phyloP scores from a whole-genome alignment of 495 filamentous ascomycete genomes.

The Xylaria grammica region DNA sequence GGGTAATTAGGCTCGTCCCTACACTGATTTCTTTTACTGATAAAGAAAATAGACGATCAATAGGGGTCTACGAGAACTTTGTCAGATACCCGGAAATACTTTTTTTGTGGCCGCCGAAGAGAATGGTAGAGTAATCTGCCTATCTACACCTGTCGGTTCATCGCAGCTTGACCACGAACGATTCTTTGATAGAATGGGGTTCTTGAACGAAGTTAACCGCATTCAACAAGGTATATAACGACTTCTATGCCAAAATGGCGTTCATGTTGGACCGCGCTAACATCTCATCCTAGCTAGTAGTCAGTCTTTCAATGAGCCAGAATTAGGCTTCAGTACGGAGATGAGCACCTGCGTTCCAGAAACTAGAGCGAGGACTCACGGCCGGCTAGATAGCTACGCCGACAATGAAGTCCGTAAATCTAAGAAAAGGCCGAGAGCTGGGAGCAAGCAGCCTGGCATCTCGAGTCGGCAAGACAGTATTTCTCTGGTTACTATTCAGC shows the following conservation, averaged over 20 bases:
- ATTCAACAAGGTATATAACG: conserved; percentile 11
- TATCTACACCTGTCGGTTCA: conserved; percentile 9
- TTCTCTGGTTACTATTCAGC: not conserved
- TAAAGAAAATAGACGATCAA: conserved; percentile 8
- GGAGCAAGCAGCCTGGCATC: conserved; percentile 30
- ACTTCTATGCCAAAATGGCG: not conserved
- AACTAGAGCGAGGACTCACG: not conserved
- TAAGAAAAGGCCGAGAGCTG: conserved; percentile 43
- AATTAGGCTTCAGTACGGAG: conserved; percentile 2
- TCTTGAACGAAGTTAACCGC: not conserved
- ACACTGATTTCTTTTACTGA: not conserved
- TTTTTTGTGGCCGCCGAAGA: conserved; percentile 21
- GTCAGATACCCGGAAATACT: conserved; percentile 11
- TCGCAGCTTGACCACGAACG: conserved; percentile 9
- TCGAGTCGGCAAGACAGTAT: conserved; percentile 28
- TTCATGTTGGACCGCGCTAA: not conserved
- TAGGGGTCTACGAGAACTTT: conserved; percentile 13
- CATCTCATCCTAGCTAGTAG: not conserved
- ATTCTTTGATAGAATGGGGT: conserved; percentile 13
- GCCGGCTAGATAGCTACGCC: not conserved
- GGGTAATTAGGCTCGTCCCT: conserved; percentile 4
- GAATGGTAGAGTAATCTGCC: conserved; percentile 8
- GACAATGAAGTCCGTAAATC: conserved; percentile 33
- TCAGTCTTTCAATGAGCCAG: not conserved
- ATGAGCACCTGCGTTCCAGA: not conserved